A percentile compares a stretch with the other conserved stretches of the same genome.
Conservation (phyloP, 306 rosid species). For the Potentilla sterilis region DNA sequence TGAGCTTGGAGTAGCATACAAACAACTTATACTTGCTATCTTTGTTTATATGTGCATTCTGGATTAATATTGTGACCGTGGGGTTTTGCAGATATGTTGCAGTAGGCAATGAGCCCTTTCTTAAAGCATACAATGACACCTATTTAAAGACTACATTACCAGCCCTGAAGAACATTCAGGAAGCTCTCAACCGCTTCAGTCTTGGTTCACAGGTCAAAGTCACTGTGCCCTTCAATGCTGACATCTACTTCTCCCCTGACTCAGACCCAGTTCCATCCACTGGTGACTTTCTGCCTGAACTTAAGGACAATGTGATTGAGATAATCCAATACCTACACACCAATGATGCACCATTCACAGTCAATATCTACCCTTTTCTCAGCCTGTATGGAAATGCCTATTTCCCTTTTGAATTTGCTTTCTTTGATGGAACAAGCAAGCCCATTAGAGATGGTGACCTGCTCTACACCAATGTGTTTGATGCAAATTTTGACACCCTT, state of each 20-base stretch:
- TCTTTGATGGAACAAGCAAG: slow-evolving; percentile 65
- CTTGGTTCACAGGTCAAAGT: slow-evolving; percentile 63
- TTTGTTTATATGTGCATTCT: background rate
- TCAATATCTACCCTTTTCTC: slow-evolving; percentile 84
- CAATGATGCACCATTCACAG: slow-evolving; percentile 73
- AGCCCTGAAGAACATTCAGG: slow-evolving; percentile 75
- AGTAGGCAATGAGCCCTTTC: slow-evolving; percentile 94
- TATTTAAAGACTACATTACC: slow-evolving; percentile 62
- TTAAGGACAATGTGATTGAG: slow-evolving; percentile 52
- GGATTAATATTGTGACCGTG: slow-evolving; percentile 7
- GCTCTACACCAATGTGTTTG: slow-evolving; percentile 74
- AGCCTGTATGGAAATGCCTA: slow-evolving; percentile 65
- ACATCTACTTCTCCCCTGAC: slow-evolving; percentile 75
- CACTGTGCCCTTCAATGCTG: slow-evolving; percentile 96
- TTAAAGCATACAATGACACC: slow-evolving; percentile 68
- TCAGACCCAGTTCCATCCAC: slow-evolving; percentile 84
- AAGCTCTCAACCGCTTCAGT: slow-evolving; percentile 63
- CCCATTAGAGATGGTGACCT: slow-evolving; percentile 60
- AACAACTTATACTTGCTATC: background rate
- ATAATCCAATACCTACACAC: slow-evolving; percentile 55
- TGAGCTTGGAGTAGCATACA: background rate
- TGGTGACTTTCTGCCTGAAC: slow-evolving; percentile 77
- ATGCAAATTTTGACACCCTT: slow-evolving; percentile 78
- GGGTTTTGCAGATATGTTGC: slow-evolving; percentile 75
- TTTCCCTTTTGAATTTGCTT: slow-evolving; percentile 86